Conservation (phyloP, 176 grass and related monocot species). For the Metroxylon sagu region DNA sequence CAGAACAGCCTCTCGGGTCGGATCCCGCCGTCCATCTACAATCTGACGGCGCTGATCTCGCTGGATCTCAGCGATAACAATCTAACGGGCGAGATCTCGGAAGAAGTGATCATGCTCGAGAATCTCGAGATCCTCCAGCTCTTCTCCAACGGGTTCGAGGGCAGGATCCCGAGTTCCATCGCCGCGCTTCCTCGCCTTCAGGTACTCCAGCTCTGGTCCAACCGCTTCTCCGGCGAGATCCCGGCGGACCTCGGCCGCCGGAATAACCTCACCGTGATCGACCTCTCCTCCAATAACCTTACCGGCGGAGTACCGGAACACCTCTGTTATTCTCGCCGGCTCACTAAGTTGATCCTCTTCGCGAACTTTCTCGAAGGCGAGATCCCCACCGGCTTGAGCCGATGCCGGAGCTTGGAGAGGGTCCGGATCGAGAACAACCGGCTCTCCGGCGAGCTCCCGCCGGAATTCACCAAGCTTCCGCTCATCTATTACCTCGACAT, state of each 20-base stretch:
- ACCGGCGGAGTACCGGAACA: conserved; percentile 3
- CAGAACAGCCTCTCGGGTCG: conserved; percentile 1
- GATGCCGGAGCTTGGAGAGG: conserved; percentile 7
- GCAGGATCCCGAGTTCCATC: conserved; percentile 1
- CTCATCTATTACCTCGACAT: neutral
- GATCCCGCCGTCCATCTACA: conserved; percentile 12
- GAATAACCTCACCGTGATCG: conserved; percentile 6
- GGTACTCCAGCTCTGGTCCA: conserved; percentile 9
- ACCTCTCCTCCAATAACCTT: conserved; percentile 11
- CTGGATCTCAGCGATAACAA: conserved; percentile 7
- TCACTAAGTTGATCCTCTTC: conserved; percentile 9
- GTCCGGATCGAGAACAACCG: conserved; percentile 11
- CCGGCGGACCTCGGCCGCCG: neutral
- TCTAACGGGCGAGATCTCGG: neutral
- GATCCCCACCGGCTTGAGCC: neutral
- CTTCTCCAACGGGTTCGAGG: neutral
- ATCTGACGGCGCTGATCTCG: conserved; percentile 7
- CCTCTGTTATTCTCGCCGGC: conserved; percentile 1
- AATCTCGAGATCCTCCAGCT: conserved; percentile 7
- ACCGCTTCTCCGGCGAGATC: neutral
- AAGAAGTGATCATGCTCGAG: conserved; percentile 6
- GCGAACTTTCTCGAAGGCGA: neutral
- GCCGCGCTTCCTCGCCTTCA: conserved; percentile 3
- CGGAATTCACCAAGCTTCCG: conserved; percentile 1
- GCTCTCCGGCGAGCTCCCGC: conserved; percentile 1